Conservation (phyloP, 345 rosid genomes). For the Gossypium sturtianum region DNA sequence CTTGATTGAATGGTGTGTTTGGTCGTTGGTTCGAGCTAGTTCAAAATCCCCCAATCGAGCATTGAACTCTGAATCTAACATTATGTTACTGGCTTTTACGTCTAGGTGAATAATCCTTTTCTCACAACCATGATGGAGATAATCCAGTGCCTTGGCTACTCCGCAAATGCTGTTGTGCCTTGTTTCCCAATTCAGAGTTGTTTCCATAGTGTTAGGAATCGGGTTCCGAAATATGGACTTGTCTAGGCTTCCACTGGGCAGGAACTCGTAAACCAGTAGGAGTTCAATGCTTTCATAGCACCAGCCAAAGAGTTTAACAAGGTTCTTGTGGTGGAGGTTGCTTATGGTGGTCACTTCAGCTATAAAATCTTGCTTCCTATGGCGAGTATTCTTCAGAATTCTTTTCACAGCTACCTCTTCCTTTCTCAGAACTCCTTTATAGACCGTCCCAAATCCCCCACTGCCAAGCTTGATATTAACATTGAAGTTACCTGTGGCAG, state of each 20-base stretch:
- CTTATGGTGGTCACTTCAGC: conserved; percentile 73
- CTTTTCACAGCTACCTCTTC: conserved; percentile 65
- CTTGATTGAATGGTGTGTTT: conserved; percentile 66
- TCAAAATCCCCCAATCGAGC: conserved; percentile 68
- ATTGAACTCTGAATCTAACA: conserved; percentile 55
- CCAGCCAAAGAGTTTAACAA: conserved; percentile 76
- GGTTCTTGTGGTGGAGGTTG: conserved; percentile 53
- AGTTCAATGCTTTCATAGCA: conserved; percentile 46
- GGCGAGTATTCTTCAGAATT: conserved; percentile 48
- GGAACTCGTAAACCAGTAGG: conserved; percentile 63
- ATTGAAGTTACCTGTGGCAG: conserved; percentile 51
- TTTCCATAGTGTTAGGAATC: conserved; percentile 7
- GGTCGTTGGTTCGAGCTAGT: conserved; percentile 53
- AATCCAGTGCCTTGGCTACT: conserved; percentile 60
- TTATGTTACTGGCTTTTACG: conserved; percentile 68
- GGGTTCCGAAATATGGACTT: conserved; percentile 31
- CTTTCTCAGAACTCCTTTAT: conserved; percentile 42
- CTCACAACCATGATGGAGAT: conserved; percentile 63
- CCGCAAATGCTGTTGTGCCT: conserved; percentile 47
- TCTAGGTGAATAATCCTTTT: conserved; percentile 64
- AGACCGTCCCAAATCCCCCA: conserved; percentile 80
- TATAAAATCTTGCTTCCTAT: conserved; percentile 74
- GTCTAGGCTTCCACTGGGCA: conserved; percentile 70
- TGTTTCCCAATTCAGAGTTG: conserved; percentile 41
- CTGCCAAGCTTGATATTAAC: conserved; percentile 51